Conservation (phyloP, 805 yeast species). For the Wickerhamomyces bovis region DNA sequence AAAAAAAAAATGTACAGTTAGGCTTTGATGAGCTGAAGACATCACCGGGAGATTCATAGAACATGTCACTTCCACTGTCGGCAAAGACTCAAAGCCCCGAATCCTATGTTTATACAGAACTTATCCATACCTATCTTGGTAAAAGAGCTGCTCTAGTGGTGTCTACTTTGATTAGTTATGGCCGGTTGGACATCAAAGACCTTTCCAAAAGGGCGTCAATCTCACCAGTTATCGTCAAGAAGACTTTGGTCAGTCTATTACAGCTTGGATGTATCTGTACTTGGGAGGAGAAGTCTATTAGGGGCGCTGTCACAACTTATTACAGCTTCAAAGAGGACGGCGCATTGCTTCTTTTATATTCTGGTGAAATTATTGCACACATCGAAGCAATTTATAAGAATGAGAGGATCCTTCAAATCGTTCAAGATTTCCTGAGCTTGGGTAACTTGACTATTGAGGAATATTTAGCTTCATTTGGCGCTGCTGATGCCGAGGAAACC, state of each 20-base stretch:
- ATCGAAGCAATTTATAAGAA: constrained; percentile 38
- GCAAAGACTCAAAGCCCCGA: constrained; percentile 55
- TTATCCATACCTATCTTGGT: constrained; percentile 56
- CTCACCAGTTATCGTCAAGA: constrained; percentile 47
- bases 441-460: constrained; percentile 63
- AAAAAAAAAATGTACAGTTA: background rate
- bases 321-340: constrained; percentile 66
- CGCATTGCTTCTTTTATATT: constrained; percentile 54
- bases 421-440: constrained; percentile 61
- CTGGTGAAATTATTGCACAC: constrained; percentile 66
- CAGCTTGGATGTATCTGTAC: constrained; percentile 73
- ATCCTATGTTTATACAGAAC: constrained; percentile 49
- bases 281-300: constrained; percentile 41
- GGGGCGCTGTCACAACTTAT: constrained; percentile 32
- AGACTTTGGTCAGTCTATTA: constrained; percentile 66
- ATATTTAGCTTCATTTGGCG: constrained; percentile 29
- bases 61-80: constrained; percentile 8
- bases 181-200: constrained; percentile 56
- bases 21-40: background rate
- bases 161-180: constrained; percentile 56
- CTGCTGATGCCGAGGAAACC: constrained; percentile 22
- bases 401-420: constrained; percentile 46
- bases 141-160: constrained; percentile 64
- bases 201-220: constrained; percentile 41
- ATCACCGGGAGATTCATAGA: background rate